Percentiles rank a stretch among this genome's conserved stretches.
These are phyloP conservation scores for Backusella tarrabulga DNA, from an alignment of 192 early-diverging fungal genomes.

Conservation along the genomic window DNA sequence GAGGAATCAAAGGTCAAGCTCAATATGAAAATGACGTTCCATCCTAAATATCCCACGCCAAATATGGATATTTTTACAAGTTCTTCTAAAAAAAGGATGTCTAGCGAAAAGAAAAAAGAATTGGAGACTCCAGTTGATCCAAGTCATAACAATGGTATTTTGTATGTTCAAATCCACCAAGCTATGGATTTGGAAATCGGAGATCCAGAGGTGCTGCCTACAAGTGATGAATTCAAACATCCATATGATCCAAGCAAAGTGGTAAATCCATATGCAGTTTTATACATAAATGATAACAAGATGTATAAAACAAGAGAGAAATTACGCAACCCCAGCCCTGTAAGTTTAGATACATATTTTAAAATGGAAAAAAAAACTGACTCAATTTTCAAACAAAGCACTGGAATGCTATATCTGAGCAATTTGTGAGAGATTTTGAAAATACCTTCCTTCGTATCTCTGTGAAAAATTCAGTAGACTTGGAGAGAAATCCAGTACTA, in stretches of 20 bases:
- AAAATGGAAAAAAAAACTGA: background rate
- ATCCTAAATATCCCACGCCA: conserved; percentile 30
- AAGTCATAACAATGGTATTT: conserved; percentile 18
- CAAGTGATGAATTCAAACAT: conserved; percentile 24
- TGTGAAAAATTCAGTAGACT: conserved; percentile 22
- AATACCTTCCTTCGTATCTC: conserved; percentile 20
- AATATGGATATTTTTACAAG: conserved; percentile 13
- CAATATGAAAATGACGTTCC: conserved; percentile 29
- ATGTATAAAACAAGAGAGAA: conserved; percentile 24
- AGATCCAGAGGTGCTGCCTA: conserved; percentile 24
- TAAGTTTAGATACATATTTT: background rate
- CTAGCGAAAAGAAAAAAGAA: background rate
- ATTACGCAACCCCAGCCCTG: conserved; percentile 25
- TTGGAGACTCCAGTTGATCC: background rate
- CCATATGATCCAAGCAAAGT: conserved; percentile 20
- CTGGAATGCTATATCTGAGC: conserved; percentile 32
- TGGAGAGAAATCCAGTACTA: conserved; percentile 26
- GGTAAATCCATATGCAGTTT: conserved; percentile 25
- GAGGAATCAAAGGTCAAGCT: conserved; percentile 16
- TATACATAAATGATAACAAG: conserved; percentile 32
- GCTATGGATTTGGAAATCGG: conserved; percentile 31
- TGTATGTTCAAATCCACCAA: conserved; percentile 19
- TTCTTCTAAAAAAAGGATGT: conserved; percentile 7
- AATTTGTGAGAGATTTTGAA: conserved; percentile 26
- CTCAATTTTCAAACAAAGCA: background rate